Percentiles rank a stretch among this genome's conserved stretches.
These are phyloP conservation scores for Epichloe scottii DNA, from an alignment of 2,329 filamentous ascomycete species.

Conservation along the genomic window DNA sequence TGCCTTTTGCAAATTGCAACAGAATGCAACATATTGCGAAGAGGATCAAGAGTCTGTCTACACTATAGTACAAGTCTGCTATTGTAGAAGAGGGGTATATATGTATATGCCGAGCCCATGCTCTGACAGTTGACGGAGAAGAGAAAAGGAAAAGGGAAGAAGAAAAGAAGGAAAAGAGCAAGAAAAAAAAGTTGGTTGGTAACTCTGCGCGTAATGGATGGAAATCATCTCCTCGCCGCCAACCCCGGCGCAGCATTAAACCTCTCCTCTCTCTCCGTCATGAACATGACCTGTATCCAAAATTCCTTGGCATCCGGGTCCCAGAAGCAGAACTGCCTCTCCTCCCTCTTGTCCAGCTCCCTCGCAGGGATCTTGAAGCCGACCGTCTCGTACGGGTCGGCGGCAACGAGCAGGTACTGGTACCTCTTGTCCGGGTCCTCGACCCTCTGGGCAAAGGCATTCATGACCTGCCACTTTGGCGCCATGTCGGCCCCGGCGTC, in stretches of 20 bases:
- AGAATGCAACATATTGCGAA: too few species aligned
- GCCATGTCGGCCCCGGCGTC: constrained; percentile 66
- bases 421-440: constrained; percentile 90
- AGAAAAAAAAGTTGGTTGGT: background rate
- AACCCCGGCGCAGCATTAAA: constrained; percentile 56
- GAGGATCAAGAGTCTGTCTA: background rate
- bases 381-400: constrained; percentile 96
- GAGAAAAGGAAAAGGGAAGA: background rate
- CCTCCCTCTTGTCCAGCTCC: constrained; percentile 82
- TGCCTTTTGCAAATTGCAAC: too few species aligned
- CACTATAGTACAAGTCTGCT: background rate
- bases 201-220: background rate
- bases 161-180: background rate
- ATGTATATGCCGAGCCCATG: background rate
- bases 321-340: constrained; percentile 87
- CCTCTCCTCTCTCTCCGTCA: constrained; percentile 92
- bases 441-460: constrained; percentile 87
- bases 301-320: constrained; percentile 94
- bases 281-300: constrained; percentile 95
- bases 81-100: background rate
- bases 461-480: constrained; percentile 92
- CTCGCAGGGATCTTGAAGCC: constrained; percentile 90
- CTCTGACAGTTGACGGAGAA: too few species aligned
- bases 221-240: constrained; percentile 32
- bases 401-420: constrained; percentile 89